phyloP scores from a whole-genome alignment of 2,329 filamentous ascomycete genomes.

The Magnaporthiopsis poae region DNA sequence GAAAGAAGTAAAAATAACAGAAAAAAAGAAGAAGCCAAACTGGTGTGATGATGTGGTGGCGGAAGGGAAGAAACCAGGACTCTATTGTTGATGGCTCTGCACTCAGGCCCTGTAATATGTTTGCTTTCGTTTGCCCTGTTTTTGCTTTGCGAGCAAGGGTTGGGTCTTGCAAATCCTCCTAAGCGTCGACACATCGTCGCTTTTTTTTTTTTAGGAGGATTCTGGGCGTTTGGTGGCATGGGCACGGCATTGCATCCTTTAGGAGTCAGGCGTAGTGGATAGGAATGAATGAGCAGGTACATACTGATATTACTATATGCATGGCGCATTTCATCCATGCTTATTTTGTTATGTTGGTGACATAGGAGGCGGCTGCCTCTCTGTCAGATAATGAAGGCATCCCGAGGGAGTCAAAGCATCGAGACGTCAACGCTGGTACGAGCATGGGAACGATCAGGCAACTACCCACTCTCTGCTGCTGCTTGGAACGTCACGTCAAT shows the following conservation, averaged over 20 bases:
- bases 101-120: not conserved
- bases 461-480: no score
- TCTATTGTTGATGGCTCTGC: not conserved
- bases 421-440: no score
- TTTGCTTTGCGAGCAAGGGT: not conserved
- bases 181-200: not conserved
- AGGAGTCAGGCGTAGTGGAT: not conserved
- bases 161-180: not conserved
- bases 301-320: not conserved
- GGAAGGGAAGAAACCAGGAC: not conserved
- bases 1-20: no score
- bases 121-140: not conserved
- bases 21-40: not conserved
- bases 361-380: no score
- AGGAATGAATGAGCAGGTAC: not conserved
- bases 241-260: not conserved
- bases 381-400: not conserved
- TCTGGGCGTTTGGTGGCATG: not conserved
- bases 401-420: not conserved
- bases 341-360: no score
- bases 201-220: not conserved
- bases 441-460: no score
- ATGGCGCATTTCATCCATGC: not conserved
- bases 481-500: no score
- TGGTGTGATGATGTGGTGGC: not conserved